These are phyloP conservation scores for Xylaria nigripes DNA, from an alignment of 495 filamentous ascomycete genomes.

Conservation along the genomic window DNA sequence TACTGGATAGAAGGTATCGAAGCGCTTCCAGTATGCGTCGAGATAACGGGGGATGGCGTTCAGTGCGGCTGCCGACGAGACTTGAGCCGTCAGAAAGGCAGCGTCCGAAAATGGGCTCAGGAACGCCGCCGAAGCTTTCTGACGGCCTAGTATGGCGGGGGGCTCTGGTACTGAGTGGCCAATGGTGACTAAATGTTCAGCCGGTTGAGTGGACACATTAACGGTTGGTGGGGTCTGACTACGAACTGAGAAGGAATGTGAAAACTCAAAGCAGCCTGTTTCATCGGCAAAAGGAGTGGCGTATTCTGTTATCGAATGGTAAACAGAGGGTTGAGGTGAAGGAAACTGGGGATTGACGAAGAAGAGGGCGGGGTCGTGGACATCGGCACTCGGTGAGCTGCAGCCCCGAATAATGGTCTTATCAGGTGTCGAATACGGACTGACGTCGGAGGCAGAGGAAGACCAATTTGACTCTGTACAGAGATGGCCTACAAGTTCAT, in stretches of 20 bases:
- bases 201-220: slow-evolving; percentile 31
- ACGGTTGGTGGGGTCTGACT: slow-evolving; percentile 35
- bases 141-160: slow-evolving; percentile 23
- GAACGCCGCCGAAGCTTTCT: slow-evolving; percentile 26
- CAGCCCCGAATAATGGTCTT: slow-evolving; percentile 10
- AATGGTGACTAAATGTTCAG: slow-evolving; percentile 33
- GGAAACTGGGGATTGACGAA: slow-evolving; percentile 4
- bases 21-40: slow-evolving; percentile 37
- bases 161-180: slow-evolving; percentile 19
- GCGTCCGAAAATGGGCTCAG: slow-evolving; percentile 26
- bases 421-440: slow-evolving; percentile 38
- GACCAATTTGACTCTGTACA: slow-evolving; percentile 35
- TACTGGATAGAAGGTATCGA: slow-evolving; percentile 35
- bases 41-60: slow-evolving; percentile 34
- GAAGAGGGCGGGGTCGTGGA: neutral
- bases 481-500: slow-evolving; percentile 23
- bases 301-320: neutral
- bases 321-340: slow-evolving; percentile 12
- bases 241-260: slow-evolving; percentile 30
- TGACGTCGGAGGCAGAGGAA: slow-evolving; percentile 42
- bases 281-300: slow-evolving; percentile 17
- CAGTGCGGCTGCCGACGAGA: slow-evolving; percentile 27
- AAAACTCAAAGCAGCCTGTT: slow-evolving; percentile 15
- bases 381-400: slow-evolving; percentile 16
- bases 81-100: slow-evolving; percentile 24